A percentile compares a stretch with the other conserved stretches of the same genome.
Conservation (phyloP, 2,329 filamentous ascomycete species). For the Penicillium paneum region DNA sequence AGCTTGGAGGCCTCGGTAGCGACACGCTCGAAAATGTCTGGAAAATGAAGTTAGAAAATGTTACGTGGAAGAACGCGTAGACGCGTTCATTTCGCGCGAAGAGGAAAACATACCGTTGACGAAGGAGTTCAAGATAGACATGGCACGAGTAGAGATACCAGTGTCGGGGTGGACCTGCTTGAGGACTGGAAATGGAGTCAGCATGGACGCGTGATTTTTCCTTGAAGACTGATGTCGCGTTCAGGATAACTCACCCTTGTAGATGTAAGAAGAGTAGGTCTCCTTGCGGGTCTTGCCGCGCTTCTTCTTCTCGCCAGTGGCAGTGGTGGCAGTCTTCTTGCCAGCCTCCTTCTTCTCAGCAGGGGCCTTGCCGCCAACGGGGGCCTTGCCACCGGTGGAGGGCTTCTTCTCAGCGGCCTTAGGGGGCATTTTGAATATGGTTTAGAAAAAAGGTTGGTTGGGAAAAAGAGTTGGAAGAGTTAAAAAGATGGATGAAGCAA, state of each 20-base stretch:
- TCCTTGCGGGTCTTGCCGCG: constrained; percentile 99
- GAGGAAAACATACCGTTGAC: constrained; percentile 76
- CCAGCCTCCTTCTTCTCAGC: constrained; percentile 99
- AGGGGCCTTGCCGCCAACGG: constrained; percentile 68
- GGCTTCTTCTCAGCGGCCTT: constrained; percentile 99
- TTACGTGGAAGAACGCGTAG: not conserved
- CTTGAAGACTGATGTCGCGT: not conserved
- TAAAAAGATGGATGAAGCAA: constrained; percentile 36
- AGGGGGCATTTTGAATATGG: constrained; percentile 77
- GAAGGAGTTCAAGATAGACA: constrained; percentile 99
- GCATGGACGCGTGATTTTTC: not conserved
- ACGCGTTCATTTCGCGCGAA: not conserved
- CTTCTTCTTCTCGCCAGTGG: constrained; percentile 99
- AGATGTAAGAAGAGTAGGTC: constrained; percentile 99
- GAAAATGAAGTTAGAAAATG: constrained; percentile 4
- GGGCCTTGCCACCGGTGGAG: constrained; percentile 86
- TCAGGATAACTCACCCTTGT: constrained; percentile 77
- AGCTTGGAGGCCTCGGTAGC: constrained; percentile 98
- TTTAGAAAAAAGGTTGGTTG: constrained; percentile 20
- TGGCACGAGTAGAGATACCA: constrained; percentile 99
- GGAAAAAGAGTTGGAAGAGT: constrained; percentile 21
- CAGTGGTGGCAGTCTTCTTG: constrained; percentile 89
- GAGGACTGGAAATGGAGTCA: constrained; percentile 63
- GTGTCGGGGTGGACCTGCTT: constrained; percentile 99
- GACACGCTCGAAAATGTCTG: constrained; percentile 98